Evolutionary conservation across 225 moss, liverwort and hornwort species (phyloP).

Genomic region (Polytrichum formosum): DNA sequence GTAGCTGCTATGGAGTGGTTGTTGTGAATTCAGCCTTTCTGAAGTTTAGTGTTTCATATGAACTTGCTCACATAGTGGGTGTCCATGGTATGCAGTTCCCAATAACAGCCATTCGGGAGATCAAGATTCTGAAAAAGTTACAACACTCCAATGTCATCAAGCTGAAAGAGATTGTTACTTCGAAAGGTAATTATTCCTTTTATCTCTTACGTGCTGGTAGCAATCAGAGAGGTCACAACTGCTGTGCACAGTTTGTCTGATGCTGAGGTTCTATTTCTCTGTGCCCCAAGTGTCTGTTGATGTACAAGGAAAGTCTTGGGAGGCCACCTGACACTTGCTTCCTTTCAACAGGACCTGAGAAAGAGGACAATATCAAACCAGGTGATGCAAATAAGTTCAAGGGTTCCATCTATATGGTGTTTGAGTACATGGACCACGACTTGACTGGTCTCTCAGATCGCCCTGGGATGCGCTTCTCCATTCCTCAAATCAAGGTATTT

Average conservation of each 20-base stretch:
- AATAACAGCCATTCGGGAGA: constrained; percentile 89
- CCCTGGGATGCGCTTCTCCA: constrained; percentile 89
- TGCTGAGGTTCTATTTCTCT: no score
- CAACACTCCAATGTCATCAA: constrained; percentile 93
- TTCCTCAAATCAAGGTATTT: constrained; percentile 86
- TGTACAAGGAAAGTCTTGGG: no score
- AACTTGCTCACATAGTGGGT: no score
- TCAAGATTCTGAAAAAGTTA: constrained; percentile 88
- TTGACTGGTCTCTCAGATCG: constrained; percentile 88
- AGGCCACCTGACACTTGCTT: no score
- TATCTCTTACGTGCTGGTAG: neutral
- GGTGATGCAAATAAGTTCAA: constrained; percentile 83
- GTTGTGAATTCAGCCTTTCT: no score
- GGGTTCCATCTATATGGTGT: constrained; percentile 93
- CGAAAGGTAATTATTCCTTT: constrained; percentile 48
- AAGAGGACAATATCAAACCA: constrained; percentile 61
- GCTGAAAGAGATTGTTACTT: constrained; percentile 91
- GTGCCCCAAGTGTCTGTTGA: no score
- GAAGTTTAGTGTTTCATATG: no score
- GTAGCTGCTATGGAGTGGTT: no score
- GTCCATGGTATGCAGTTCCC: constrained; percentile 60
- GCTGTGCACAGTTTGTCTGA: no score
- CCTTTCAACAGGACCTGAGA: constrained; percentile 47
- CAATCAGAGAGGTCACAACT: no score
- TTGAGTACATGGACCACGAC: constrained; percentile 98